Evolutionary conservation across 179 eudicot genomes (phyloP).

Genomic region (Pouteria campechiana): DNA sequence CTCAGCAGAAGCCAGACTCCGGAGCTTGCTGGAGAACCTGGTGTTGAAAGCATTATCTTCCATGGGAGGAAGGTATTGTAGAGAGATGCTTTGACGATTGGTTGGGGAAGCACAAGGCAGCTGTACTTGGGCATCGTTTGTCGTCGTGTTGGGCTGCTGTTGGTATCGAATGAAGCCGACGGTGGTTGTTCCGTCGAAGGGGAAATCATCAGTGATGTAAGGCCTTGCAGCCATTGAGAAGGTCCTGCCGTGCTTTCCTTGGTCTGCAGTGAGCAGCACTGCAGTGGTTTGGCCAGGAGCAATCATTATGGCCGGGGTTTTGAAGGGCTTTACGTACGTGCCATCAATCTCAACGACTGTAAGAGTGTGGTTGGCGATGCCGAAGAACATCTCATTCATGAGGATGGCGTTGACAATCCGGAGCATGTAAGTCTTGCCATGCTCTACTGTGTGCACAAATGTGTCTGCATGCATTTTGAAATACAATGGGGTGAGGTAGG

Average conservation of each 20-base stretch:
- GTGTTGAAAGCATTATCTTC: conserved; percentile 35
- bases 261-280: conserved; percentile 32
- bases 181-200: conserved; percentile 45
- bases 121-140: too few relatives aligned
- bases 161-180: conserved; percentile 36
- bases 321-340: conserved; percentile 41
- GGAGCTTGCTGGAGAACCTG: conserved; percentile 15
- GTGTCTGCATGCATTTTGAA: conserved; percentile 23
- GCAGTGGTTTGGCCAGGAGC: conserved; percentile 67
- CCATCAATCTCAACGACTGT: conserved; percentile 63
- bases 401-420: conserved; percentile 63
- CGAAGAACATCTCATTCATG: conserved; percentile 53
- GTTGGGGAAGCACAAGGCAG: too few relatives aligned
- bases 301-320: conserved; percentile 31
- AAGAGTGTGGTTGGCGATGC: conserved; percentile 43
- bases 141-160: not conserved
- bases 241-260: conserved; percentile 10
- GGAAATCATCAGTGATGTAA: conserved; percentile 23
- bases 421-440: conserved; percentile 49
- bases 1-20: conserved; percentile 22
- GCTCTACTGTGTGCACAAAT: conserved; percentile 32
- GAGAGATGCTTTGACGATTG: not conserved
- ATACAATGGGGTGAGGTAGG: not conserved
- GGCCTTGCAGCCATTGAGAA: conserved; percentile 36
- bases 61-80: conserved; percentile 31